phyloP scores from a whole-genome alignment of 1,284 basidiomycete genomes.

The Leucoagaricus sp. region DNA sequence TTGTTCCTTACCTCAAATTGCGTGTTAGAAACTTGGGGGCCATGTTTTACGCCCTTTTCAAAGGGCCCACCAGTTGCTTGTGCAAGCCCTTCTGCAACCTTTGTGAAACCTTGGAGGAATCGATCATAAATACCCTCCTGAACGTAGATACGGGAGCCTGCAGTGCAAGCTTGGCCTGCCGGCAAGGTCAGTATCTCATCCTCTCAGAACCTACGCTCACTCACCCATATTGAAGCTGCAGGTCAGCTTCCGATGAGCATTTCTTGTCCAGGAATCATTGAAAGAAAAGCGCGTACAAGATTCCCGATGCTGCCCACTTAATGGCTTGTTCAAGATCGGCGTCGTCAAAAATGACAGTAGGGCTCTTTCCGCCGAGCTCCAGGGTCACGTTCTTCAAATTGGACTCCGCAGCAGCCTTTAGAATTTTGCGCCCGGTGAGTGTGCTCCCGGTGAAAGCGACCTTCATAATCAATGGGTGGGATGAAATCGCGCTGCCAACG shows the following conservation, averaged over 20 bases:
- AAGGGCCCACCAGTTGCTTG: slow-evolving; percentile 63
- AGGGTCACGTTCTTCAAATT: slow-evolving; percentile 85
- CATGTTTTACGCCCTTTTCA: not conserved
- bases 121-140: slow-evolving; percentile 83
- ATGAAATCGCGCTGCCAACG: slow-evolving; percentile 58
- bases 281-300: slow-evolving; percentile 53
- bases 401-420: slow-evolving; percentile 72
- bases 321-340: slow-evolving; percentile 77
- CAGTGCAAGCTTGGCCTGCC: slow-evolving; percentile 67
- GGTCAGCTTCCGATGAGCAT: not conserved
- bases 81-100: not conserved
- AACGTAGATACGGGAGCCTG: no score
- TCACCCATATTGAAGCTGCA: slow-evolving; percentile 29
- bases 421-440: slow-evolving; percentile 75
- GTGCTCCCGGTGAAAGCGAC: slow-evolving; percentile 71
- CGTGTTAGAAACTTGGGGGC: not conserved
- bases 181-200: no score
- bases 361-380: slow-evolving; percentile 85
- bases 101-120: slow-evolving; percentile 49
- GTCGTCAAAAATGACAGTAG: slow-evolving; percentile 77
- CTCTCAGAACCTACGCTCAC: slow-evolving; percentile 22
- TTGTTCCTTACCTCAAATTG: not conserved
- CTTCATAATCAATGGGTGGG: slow-evolving; percentile 63
- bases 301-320: slow-evolving; percentile 76
- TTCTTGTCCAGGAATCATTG: not conserved